phyloP scores from a whole-genome alignment of 345 rosid species.

The Sapria himalayana region DNA sequence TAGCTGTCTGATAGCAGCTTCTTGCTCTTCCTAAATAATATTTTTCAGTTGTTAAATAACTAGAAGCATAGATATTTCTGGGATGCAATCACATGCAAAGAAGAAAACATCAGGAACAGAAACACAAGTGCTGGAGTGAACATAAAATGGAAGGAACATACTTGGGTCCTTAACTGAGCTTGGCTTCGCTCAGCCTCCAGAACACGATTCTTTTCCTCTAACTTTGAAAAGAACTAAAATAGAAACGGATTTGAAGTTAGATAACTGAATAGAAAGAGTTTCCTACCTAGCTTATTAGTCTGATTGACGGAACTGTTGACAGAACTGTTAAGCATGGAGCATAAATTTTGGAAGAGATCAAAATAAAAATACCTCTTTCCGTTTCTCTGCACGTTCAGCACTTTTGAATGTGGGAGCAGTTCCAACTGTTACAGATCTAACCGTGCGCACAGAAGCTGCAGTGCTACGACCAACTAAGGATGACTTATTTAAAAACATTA shows the following conservation, averaged over 20 bases:
- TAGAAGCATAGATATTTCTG: too few relatives aligned
- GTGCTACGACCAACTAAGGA: constrained; percentile 59
- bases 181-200: constrained; percentile 60
- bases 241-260: constrained; percentile 7
- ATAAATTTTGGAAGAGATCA: too few relatives aligned
- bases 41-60: too few relatives aligned
- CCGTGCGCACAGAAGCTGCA: constrained; percentile 40
- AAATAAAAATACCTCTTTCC: constrained; percentile 49
- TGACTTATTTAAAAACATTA: constrained; percentile 1
- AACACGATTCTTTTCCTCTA: constrained; percentile 67
- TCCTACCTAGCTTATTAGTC: too few relatives aligned
- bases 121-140: too few relatives aligned
- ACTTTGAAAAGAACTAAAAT: constrained; percentile 52
- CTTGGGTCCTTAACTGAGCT: constrained; percentile 65
- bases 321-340: too few relatives aligned
- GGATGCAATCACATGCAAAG: too few relatives aligned
- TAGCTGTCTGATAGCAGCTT: constrained; percentile 75
- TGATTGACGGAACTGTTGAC: too few relatives aligned
- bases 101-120: too few relatives aligned
- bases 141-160: constrained; percentile 9
- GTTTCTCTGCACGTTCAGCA: constrained; percentile 65
- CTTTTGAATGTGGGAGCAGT: constrained; percentile 76
- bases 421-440: constrained; percentile 57
- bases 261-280: constrained; percentile 6
- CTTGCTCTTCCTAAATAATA: constrained; percentile 75